Evolutionary conservation across 345 rosid species (phyloP), one percentile per base, ranked within the genome.

Genomic region (Hibiscus syriacus): DNA sequence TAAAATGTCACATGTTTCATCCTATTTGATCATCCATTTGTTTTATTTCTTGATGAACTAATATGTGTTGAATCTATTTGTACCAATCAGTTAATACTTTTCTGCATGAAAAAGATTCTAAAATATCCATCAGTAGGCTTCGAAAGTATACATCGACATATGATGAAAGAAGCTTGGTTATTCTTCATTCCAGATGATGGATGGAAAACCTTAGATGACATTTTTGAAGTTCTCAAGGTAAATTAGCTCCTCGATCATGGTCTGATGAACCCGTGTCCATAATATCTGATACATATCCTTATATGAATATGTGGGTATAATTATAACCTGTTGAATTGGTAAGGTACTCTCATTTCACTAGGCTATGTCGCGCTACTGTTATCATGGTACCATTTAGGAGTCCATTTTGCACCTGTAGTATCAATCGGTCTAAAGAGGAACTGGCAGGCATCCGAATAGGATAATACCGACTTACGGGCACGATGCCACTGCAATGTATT

Each of bases 1-100:
- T 92, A 67, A 92, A 64, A 71, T 73, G 52, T 92, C 94, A 45
- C 98, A 90, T 90, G 96, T 85, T 75, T 43, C 53, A 8, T 25
- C 14, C 13, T 23, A 13, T 23, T 25, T 4, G 9, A 36, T 60
- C 23, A 17, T 4, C 19, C 20, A 20, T 10, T 13, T 2, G 22
- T 41, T 5, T 59, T 10, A 52, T 52, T 53, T 53, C 29, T 34
- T 34, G 12, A 10, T 59, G 34, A 60, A 5, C 30, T 25, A 43
- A 43, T 10, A 22, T 63, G 7, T 43, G 4, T 25, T 41, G 23
- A 16, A 23, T 60, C n/a, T 60, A 36, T 60, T 45, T 45, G 48
- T 23, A 50, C 14, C 12, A 41, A 41, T 23, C 50, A 23, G 7
- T 8, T 38, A n/a, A n/a, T 38, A 0, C 6, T 39, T 62, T 14